phyloP scores from a whole-genome alignment of 2,329 filamentous ascomycete genomes.

The Talaromyces sp. region DNA sequence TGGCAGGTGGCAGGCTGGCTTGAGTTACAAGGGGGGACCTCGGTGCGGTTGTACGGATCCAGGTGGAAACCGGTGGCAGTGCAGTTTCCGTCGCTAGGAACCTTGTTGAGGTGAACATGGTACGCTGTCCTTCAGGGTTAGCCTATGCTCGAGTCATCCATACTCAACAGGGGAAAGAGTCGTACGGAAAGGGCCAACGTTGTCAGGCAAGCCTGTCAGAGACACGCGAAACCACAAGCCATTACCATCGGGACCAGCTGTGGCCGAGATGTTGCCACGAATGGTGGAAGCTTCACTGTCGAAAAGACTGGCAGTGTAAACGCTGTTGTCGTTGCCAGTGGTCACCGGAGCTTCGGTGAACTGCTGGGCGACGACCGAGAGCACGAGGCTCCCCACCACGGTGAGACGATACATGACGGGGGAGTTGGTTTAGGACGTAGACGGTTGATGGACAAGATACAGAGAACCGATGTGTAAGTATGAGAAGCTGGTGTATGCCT shows the following conservation, averaged over 20 bases:
- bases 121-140: slow-evolving; percentile 45
- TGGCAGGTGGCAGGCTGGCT: slow-evolving; percentile 60
- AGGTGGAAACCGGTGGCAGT: slow-evolving; percentile 62
- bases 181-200: slow-evolving; percentile 55
- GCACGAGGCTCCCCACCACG: slow-evolving; percentile 14
- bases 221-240: slow-evolving; percentile 53
- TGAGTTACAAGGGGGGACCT: slow-evolving; percentile 56
- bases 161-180: slow-evolving; percentile 11
- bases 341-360: slow-evolving; percentile 49
- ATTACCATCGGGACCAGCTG: slow-evolving; percentile 43
- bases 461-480: not conserved
- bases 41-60: slow-evolving; percentile 63
- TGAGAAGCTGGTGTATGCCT: not conserved
- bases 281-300: slow-evolving; percentile 50
- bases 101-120: slow-evolving; percentile 64
- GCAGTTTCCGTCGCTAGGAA: slow-evolving; percentile 66
- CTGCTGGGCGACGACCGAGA: slow-evolving; percentile 16
- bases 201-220: slow-evolving; percentile 54
- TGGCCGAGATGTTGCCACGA: slow-evolving; percentile 48
- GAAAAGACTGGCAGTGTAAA: slow-evolving; percentile 55
- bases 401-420: not conserved
- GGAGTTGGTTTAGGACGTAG: not conserved
- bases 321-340: slow-evolving; percentile 51
- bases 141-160: slow-evolving; percentile 1
- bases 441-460: not conserved